Evolutionary conservation across 176 grass and related monocot species (phyloP), one percentile per base, ranked within the genome.

Genomic region (Aegilops tauschii): DNA sequence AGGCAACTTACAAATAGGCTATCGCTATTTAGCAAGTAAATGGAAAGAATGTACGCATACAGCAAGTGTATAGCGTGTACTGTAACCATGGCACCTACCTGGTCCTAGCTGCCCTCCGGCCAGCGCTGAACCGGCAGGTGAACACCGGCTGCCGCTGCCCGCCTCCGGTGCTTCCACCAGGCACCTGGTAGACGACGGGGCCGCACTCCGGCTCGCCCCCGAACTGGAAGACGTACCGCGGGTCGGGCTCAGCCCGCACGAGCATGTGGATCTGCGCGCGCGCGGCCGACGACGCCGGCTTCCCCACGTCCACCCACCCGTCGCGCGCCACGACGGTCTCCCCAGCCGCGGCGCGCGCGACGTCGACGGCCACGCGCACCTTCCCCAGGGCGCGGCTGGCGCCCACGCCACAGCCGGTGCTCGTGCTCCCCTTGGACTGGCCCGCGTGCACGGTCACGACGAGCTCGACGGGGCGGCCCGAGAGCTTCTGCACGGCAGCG

Each of bases 151-250:
- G 94, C 40, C 90, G 82, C 73, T 91, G 84, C 44, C 90, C 90
- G 9, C 90, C 90, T 39, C 86, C 71, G 58, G 84, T 40, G 9
- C 64, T 70, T 65, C 92, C 93, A 6, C 93, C 81, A 8, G 89
- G 94, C 47, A 98, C 91, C 83, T 98, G 97, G 63, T 94, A 96
- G 73, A 96, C 92, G 20, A 99, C 90, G 5, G 97, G 97, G 42
- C 94, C 95, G 86, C 94, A 96, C 88, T 96, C 94, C 16, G 97
- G 97, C 66, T 99, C 94, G 40, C 92, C 92, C 9, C 89, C 94
- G 66, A 99, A 99, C 90, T 99, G 97, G 83, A 99, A 99, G 28
- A 99, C 97, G 73, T 94, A 99, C 34, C 97, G 76, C 35, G 94
- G 97, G 83, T 99, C 97, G 37, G 97, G 90, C 81, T 98, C 97